Evolutionary conservation across 768 basidiomycete species (phyloP).

Genomic region (Hortiboletus campestris): DNA sequence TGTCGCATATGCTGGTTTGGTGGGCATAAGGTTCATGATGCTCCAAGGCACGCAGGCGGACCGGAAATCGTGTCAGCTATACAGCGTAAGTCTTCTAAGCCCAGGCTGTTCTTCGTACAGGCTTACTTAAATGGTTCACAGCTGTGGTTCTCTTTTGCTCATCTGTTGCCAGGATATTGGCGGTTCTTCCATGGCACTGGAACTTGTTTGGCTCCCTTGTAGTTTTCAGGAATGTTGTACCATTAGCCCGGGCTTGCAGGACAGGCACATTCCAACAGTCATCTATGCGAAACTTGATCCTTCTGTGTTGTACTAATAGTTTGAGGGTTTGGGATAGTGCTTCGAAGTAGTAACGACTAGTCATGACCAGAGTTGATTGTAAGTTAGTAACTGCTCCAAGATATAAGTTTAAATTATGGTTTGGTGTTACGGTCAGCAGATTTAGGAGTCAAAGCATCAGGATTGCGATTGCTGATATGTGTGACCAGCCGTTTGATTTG

Average conservation of each 20-base stretch:
- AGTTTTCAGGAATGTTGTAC: constrained; percentile 9
- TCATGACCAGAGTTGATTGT: background rate
- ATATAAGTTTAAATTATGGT: background rate
- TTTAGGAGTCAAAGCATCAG: background rate
- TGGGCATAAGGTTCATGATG: constrained; percentile 29
- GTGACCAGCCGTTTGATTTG: background rate
- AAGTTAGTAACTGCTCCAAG: background rate
- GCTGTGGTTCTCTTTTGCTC: constrained; percentile 34
- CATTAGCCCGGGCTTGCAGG: constrained; percentile 5
- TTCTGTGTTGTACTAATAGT: constrained; percentile 9
- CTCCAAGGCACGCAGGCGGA: constrained; percentile 23
- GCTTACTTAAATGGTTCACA: constrained; percentile 3
- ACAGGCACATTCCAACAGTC: background rate
- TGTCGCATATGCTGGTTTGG: constrained; percentile 22
- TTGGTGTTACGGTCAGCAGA: too few relatives aligned
- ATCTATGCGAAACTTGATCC: background rate
- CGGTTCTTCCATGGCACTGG: constrained; percentile 21
- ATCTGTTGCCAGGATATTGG: constrained; percentile 33
- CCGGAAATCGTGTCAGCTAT: constrained; percentile 28
- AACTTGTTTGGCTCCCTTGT: constrained; percentile 8
- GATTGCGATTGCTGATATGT: background rate
- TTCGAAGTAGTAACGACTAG: background rate
- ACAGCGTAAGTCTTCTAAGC: constrained; percentile 24
- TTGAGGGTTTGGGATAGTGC: background rate
- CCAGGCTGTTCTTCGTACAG: background rate